A percentile compares a stretch with the other conserved stretches of the same genome.
Conservation (phyloP, 176 grass and related monocot species). For the Rhynchospora pubera region DNA sequence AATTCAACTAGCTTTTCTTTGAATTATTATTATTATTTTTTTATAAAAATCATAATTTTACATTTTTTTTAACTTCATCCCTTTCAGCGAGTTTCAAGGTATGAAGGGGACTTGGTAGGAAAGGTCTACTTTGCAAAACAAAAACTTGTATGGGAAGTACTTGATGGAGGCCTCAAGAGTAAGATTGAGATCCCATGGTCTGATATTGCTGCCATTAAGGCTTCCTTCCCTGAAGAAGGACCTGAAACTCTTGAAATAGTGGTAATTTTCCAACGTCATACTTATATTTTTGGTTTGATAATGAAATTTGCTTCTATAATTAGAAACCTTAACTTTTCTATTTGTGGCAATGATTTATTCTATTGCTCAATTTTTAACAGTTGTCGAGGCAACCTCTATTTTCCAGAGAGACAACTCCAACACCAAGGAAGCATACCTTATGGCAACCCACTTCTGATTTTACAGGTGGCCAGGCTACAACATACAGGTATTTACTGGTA, state of each 20-base stretch:
- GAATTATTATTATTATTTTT: neutral
- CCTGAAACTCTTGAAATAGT: slow-evolving; percentile 53
- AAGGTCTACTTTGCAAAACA: slow-evolving; percentile 86
- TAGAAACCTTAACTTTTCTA: neutral
- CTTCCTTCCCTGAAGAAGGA: slow-evolving; percentile 48
- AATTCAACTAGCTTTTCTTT: neutral
- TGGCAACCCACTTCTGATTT: slow-evolving; percentile 77
- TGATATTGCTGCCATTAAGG: slow-evolving; percentile 54
- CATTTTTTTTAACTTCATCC: neutral
- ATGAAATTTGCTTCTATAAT: neutral
- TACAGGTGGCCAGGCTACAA: slow-evolving; percentile 60
- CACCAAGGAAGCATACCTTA: slow-evolving; percentile 73
- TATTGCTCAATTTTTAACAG: slow-evolving; percentile 14
- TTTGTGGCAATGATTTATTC: neutral
- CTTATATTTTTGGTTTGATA: neutral
- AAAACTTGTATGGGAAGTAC: slow-evolving; percentile 78
- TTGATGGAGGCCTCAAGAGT: slow-evolving; percentile 71
- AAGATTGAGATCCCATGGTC: slow-evolving; percentile 84
- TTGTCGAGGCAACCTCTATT: slow-evolving; percentile 65
- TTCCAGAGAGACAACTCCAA: slow-evolving; percentile 72
- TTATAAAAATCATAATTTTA: neutral
- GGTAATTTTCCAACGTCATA: slow-evolving; percentile 27
- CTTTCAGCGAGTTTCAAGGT: slow-evolving; percentile 55
- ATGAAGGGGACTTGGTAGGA: slow-evolving; percentile 63
- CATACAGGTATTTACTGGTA: slow-evolving; percentile 37